Conservation (phyloP, 495 filamentous ascomycete species). For the Neurospora terricola region DNA sequence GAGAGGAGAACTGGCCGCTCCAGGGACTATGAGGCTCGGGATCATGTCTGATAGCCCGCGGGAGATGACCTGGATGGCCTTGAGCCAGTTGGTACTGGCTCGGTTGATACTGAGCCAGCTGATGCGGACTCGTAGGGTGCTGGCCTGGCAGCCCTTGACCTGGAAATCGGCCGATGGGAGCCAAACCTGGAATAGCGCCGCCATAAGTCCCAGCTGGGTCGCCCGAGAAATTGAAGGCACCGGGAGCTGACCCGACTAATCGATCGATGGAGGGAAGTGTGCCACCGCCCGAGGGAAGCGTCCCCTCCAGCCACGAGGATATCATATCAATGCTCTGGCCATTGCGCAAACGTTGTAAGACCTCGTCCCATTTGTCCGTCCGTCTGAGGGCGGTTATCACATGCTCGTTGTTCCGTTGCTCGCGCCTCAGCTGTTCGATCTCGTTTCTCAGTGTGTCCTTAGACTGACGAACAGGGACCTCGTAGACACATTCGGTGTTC, state of each 20-base stretch:
- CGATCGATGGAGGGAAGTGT: slow-evolving; percentile 3
- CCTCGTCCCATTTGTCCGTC: slow-evolving; percentile 35
- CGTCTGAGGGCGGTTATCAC: slow-evolving; percentile 36
- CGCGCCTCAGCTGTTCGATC: slow-evolving; percentile 38
- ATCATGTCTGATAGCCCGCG: slow-evolving; percentile 19
- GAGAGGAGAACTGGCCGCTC: slow-evolving; percentile 28
- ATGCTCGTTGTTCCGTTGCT: slow-evolving; percentile 35
- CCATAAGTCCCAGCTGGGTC: background rate
- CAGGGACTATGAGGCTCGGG: slow-evolving; percentile 30
- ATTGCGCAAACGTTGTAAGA: slow-evolving; percentile 35
- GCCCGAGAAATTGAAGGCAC: background rate
- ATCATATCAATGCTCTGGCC: slow-evolving; percentile 41
- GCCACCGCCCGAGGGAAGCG: slow-evolving; percentile 11
- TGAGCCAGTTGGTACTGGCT: background rate
- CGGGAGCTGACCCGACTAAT: background rate
- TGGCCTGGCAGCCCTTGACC: background rate
- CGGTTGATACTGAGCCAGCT: background rate
- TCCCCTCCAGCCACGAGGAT: slow-evolving; percentile 33
- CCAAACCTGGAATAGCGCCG: background rate
- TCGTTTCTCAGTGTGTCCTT: slow-evolving; percentile 45
- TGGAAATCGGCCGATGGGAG: background rate
- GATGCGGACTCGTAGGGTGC: background rate
- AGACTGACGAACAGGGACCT: slow-evolving; percentile 42
- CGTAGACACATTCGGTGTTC: slow-evolving; percentile 42
- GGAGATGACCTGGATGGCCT: background rate